Conservation (phyloP, 345 rosid genomes). For the Pseudoturritis turrita region DNA sequence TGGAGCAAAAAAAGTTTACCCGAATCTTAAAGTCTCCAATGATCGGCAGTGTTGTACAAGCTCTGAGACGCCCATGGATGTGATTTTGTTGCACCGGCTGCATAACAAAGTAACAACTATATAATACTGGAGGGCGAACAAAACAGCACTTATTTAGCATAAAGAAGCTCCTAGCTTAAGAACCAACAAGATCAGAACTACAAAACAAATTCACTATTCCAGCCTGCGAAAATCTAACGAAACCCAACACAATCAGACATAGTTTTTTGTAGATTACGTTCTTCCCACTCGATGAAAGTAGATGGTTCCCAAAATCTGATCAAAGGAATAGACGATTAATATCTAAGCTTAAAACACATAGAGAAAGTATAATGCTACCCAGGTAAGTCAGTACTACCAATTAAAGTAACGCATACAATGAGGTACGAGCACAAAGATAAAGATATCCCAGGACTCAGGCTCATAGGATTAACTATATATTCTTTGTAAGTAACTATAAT, state of each 20-base stretch:
- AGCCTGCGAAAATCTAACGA: not conserved
- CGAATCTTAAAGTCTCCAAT: conserved; percentile 77
- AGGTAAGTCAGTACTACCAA: conserved; percentile 5
- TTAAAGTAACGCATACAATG: not conserved
- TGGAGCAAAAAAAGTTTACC: conserved; percentile 40
- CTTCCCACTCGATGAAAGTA: not conserved
- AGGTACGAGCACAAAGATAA: not conserved
- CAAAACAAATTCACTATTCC: not conserved
- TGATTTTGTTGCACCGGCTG: conserved; percentile 65
- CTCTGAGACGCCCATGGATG: conserved; percentile 60
- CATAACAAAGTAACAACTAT: conserved; percentile 22
- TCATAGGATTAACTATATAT: not conserved
- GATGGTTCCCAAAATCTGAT: not conserved
- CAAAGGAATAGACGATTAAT: not conserved
- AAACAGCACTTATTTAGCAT: not conserved
- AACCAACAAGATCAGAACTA: not conserved
- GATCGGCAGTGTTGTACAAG: conserved; percentile 60
- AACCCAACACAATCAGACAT: not conserved
- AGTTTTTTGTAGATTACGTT: not conserved
- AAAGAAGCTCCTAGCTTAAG: conserved; percentile 5
- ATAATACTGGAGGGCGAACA: not conserved
- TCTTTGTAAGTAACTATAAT: not conserved
- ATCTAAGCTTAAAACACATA: not conserved
- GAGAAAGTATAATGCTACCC: not conserved
- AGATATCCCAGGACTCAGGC: not conserved